Conservation (phyloP, 1,139 yeast species). For the Lodderomyces parapsilosis region DNA sequence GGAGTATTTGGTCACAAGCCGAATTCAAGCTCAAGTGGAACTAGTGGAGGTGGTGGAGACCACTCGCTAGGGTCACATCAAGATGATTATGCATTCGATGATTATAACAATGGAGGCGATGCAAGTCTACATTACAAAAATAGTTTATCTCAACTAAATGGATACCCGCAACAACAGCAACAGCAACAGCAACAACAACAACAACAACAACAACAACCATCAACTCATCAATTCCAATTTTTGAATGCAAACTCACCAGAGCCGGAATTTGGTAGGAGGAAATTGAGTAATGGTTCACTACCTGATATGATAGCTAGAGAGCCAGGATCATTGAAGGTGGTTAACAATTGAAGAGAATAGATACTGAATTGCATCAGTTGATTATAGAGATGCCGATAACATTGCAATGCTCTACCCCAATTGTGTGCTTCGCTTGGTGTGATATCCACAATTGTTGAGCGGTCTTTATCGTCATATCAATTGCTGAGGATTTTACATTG, state of each 20-base stretch:
- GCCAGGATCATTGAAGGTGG: constrained; percentile 47
- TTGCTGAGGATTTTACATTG: too few species aligned
- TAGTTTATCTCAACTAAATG: not conserved
- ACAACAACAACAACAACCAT: not conserved
- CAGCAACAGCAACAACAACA: not conserved
- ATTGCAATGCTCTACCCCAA: too few species aligned
- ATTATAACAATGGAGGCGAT: not conserved
- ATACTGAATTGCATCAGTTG: not conserved
- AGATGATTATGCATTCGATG: constrained; percentile 11
- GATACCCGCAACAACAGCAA: not conserved
- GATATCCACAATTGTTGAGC: too few species aligned
- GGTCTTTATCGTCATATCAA: too few species aligned
- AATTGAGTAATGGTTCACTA: constrained; percentile 69
- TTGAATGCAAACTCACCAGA: constrained; percentile 9
- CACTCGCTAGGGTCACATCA: constrained; percentile 14
- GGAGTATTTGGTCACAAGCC: constrained; percentile 11
- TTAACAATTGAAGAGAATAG: constrained; percentile 30
- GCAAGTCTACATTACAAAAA: not conserved
- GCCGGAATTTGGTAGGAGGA: constrained; percentile 44
- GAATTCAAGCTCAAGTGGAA: constrained; percentile 14
- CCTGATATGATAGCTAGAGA: constrained; percentile 59
- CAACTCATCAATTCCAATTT: constrained; percentile 2
- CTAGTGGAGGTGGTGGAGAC: constrained; percentile 12
- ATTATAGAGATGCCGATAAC: too few species aligned
- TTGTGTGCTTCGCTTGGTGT: too few species aligned